A percentile compares a stretch with the other conserved stretches of the same genome.
Conservation (phyloP, 805 yeast genomes). For the Zygosaccharomyces pseudorouxii region DNA sequence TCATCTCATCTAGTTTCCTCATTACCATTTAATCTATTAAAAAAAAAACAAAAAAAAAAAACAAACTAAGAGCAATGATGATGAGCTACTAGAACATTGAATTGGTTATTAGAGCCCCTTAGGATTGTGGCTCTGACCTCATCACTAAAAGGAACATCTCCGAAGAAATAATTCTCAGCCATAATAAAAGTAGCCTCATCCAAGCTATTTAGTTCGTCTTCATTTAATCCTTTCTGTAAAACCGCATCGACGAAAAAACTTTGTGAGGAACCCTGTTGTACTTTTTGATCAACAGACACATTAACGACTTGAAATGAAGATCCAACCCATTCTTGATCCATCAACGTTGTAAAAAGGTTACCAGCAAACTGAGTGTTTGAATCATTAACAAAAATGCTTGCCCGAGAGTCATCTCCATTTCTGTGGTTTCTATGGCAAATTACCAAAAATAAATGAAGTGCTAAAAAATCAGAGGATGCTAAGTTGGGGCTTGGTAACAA, state of each 20-base stretch:
- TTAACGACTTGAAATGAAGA: slow-evolving; percentile 15
- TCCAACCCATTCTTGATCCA: slow-evolving; percentile 20
- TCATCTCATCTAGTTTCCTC: not conserved
- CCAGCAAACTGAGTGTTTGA: slow-evolving; percentile 18
- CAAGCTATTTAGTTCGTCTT: slow-evolving; percentile 13
- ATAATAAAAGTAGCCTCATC: slow-evolving; percentile 30
- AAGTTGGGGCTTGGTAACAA: slow-evolving; percentile 26
- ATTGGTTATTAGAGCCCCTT: slow-evolving; percentile 24
- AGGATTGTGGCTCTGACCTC: slow-evolving; percentile 21
- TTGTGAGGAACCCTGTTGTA: not conserved
- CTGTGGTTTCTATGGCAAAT: slow-evolving; percentile 19
- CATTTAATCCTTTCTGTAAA: slow-evolving; percentile 13
- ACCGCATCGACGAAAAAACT: slow-evolving; percentile 22
- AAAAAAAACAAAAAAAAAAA: no score
- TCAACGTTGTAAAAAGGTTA: slow-evolving; percentile 13
- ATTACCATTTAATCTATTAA: not conserved
- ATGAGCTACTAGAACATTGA: slow-evolving; percentile 24
- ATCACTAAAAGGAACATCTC: slow-evolving; percentile 21
- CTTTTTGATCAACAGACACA: slow-evolving; percentile 11
- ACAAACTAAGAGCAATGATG: slow-evolving; percentile 7
- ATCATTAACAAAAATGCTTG: slow-evolving; percentile 22
- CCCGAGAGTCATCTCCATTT: slow-evolving; percentile 12
- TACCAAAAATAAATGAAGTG: slow-evolving; percentile 24
- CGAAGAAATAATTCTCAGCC: slow-evolving; percentile 21
- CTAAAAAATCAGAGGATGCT: slow-evolving; percentile 29